Conservation (phyloP, 2,329 filamentous ascomycete genomes). For the Ophiostoma australiae region DNA sequence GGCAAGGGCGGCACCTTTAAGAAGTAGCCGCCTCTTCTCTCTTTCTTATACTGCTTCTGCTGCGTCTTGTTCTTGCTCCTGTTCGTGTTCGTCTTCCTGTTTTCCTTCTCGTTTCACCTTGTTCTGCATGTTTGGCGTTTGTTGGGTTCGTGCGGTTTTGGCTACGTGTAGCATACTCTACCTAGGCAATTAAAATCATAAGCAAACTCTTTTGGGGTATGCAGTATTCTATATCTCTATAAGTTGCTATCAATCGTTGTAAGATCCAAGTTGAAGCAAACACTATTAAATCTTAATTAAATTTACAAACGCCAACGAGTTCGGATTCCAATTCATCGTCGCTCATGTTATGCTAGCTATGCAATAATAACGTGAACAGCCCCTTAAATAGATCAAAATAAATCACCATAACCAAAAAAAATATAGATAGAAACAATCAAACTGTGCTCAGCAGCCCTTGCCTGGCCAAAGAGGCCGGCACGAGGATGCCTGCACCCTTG, state of each 20-base stretch:
- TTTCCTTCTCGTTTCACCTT: neutral
- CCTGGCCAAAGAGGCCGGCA: conserved; percentile 38
- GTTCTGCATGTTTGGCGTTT: neutral
- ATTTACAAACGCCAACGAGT: neutral
- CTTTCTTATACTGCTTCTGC: too few relatives aligned
- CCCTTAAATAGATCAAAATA: neutral
- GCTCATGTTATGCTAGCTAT: neutral
- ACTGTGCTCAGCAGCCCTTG: conserved; percentile 9
- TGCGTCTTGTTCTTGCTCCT: neutral
- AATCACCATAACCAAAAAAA: neutral
- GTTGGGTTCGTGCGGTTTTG: conserved; percentile 16
- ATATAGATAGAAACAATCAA: neutral
- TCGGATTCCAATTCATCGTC: neutral
- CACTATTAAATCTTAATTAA: neutral
- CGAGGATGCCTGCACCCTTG: conserved; percentile 57
- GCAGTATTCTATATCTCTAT: neutral
- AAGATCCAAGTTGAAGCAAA: too few relatives aligned
- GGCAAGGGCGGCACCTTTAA: conserved; percentile 41
- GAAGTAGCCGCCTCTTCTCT: conserved; percentile 29
- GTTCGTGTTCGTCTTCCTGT: neutral
- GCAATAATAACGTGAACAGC: neutral
- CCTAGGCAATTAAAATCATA: conserved; percentile 18
- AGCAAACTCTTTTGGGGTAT: neutral
- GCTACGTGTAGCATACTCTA: conserved; percentile 19
- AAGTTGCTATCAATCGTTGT: neutral